A percentile compares a stretch with the other conserved stretches of the same genome.
Conservation (phyloP, 148 eudicot species). For the Pouteria glomerata region DNA sequence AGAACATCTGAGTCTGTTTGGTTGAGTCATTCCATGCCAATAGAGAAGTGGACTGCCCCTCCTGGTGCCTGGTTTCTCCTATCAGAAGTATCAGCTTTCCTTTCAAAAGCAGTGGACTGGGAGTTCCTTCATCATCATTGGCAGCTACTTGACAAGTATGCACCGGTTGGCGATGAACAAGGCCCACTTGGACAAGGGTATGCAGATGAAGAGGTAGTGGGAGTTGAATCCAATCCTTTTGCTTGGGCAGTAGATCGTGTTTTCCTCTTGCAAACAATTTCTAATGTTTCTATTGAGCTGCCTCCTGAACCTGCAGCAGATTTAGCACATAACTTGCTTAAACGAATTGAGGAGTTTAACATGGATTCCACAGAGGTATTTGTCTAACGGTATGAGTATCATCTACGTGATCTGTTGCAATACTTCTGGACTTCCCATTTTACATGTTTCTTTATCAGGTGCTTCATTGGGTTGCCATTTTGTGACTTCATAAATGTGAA, state of each 20-base stretch:
- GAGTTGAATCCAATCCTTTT: slow-evolving; percentile 49
- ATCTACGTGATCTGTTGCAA: background rate
- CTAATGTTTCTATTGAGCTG: slow-evolving; percentile 79
- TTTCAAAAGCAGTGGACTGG: slow-evolving; percentile 77
- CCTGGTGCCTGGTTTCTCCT: slow-evolving; percentile 93
- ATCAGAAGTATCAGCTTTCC: slow-evolving; percentile 73
- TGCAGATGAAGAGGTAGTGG: slow-evolving; percentile 29
- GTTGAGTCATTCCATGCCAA: slow-evolving; percentile 59
- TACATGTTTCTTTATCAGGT: background rate
- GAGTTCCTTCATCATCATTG: slow-evolving; percentile 90
- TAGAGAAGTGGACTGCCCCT: slow-evolving; percentile 96
- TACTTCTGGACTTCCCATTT: background rate
- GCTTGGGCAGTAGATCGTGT: slow-evolving; percentile 91
- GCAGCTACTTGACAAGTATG: slow-evolving; percentile 77
- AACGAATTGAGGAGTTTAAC: slow-evolving; percentile 69
- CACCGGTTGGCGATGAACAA: slow-evolving; percentile 22
- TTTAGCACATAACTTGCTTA: slow-evolving; percentile 75
- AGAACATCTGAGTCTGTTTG: slow-evolving; percentile 65
- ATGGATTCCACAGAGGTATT: slow-evolving; percentile 95
- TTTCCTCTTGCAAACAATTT: slow-evolving; percentile 75
- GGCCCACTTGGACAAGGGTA: slow-evolving; percentile 24
- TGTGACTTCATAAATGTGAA: background rate
- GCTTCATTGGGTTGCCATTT: background rate
- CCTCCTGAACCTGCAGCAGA: slow-evolving; percentile 97
- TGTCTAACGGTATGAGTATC: background rate